A percentile compares a stretch with the other conserved stretches of the same genome.
Evolutionary conservation across 2,329 filamentous ascomycete genomes (phyloP).

Genomic region (Bipolaris cookei): DNA sequence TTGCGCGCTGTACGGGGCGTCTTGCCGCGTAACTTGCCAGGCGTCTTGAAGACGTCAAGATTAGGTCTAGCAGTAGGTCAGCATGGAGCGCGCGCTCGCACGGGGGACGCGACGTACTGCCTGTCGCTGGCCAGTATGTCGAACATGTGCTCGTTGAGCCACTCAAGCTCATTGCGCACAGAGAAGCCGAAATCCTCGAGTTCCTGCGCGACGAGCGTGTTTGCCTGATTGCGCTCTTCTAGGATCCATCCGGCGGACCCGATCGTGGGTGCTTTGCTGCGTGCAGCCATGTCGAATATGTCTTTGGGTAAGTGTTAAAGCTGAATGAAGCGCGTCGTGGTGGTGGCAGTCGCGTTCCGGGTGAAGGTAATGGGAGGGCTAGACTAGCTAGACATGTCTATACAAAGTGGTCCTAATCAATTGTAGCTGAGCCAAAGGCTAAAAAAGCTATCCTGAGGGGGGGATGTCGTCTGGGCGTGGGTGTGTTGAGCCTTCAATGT

Average conservation of each 20-base stretch:
- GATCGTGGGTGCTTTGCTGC: constrained; percentile 60
- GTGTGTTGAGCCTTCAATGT: constrained; percentile 21
- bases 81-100: constrained; percentile 15
- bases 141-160: constrained; percentile 98
- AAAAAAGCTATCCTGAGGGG: constrained; percentile 22
- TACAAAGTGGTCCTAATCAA: constrained; percentile 17
- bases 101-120: constrained; percentile 66
- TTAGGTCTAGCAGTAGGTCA: constrained; percentile 70
- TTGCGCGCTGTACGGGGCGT: constrained; percentile 76
- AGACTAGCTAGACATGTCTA: constrained; percentile 31
- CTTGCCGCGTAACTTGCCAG: constrained; percentile 81
- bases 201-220: constrained; percentile 78
- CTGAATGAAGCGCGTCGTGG: constrained; percentile 36
- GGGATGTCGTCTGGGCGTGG: constrained; percentile 17
- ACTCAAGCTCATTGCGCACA: constrained; percentile 91
- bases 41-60: constrained; percentile 94
- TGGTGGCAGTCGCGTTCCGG: constrained; percentile 22
- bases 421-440: constrained; percentile 16
- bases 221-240: constrained; percentile 79
- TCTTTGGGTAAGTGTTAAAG: constrained; percentile 10
- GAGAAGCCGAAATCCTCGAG: constrained; percentile 93
- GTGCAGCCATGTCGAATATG: constrained; percentile 38
- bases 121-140: constrained; percentile 88
- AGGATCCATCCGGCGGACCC: constrained; percentile 86
- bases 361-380: constrained; percentile 7